Percentiles rank a stretch among this genome's conserved stretches.
phyloP scores from a whole-genome alignment of 179 eudicot genomes.

The Spinacia oleracea region DNA sequence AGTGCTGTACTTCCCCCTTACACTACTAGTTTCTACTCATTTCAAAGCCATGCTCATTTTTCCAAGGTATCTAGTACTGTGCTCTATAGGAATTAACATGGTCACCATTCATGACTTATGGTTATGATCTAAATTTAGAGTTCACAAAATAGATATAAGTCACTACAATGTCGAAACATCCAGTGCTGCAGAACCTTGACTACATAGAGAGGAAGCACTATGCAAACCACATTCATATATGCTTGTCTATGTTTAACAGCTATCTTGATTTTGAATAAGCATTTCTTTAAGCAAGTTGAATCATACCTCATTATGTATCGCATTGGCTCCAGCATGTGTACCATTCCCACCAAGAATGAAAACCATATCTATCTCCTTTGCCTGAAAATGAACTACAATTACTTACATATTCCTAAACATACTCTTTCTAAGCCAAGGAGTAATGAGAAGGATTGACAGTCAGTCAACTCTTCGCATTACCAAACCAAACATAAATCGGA shows the following conservation, averaged over 20 bases:
- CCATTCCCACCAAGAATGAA: conserved; percentile 54
- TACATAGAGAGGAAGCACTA: not conserved
- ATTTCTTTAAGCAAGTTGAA: too few species aligned
- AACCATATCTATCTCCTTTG: conserved; percentile 49
- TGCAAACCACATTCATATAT: not conserved
- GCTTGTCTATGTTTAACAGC: not conserved
- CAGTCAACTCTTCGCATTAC: not conserved
- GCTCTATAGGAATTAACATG: not conserved
- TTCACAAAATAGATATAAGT: not conserved
- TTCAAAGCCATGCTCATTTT: not conserved
- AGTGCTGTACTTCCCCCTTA: not conserved
- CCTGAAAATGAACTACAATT: conserved; percentile 33
- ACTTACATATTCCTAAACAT: not conserved
- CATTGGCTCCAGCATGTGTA: conserved; percentile 53
- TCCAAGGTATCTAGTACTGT: not conserved
- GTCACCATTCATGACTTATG: not conserved
- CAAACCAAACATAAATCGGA: conserved; percentile 1
- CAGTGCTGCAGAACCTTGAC: too few species aligned
- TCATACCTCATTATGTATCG: conserved; percentile 47
- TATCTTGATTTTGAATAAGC: not conserved
- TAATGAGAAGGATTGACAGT: not conserved
- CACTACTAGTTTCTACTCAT: not conserved
- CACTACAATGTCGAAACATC: not conserved
- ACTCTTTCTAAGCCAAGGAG: not conserved
- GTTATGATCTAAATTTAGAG: not conserved